Conservation (phyloP, 129 eudicot species). For the Flaveria bidentis region DNA sequence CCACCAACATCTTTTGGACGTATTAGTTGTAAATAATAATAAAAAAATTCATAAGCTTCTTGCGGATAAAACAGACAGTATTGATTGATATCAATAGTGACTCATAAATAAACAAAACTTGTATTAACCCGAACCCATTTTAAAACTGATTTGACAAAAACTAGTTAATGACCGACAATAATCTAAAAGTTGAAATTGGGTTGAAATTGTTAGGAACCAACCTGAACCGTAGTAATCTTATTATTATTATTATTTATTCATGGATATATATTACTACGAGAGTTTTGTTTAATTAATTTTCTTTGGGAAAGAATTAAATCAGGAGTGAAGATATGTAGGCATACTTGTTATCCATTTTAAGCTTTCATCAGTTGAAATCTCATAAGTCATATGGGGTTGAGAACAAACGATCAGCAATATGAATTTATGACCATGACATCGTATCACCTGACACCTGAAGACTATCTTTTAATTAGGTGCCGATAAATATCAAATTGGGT, state of each 20-base stretch:
- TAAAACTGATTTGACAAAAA: no score
- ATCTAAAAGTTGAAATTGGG: no score
- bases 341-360: conserved; percentile 37
- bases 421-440: conserved; percentile 32
- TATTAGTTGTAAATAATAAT: no score
- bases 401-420: conserved; percentile 28
- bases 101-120: no score
- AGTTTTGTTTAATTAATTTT: background rate
- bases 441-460: conserved; percentile 35
- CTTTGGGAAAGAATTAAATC: conserved; percentile 26
- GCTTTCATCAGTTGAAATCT: conserved; percentile 38
- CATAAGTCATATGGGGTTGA: conserved; percentile 32
- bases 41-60: no score
- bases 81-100: no score
- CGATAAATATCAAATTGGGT: conserved; percentile 29
- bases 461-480: conserved; percentile 28
- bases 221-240: background rate
- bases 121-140: no score
- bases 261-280: background rate
- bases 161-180: no score
- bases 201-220: no score
- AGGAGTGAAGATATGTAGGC: conserved; percentile 20
- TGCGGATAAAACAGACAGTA: no score
- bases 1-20: no score
- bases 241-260: background rate